Evolutionary conservation across 768 basidiomycete species (phyloP), one percentile per base, ranked within the genome.

Genomic region (Brasilioporus rufonigricans): DNA sequence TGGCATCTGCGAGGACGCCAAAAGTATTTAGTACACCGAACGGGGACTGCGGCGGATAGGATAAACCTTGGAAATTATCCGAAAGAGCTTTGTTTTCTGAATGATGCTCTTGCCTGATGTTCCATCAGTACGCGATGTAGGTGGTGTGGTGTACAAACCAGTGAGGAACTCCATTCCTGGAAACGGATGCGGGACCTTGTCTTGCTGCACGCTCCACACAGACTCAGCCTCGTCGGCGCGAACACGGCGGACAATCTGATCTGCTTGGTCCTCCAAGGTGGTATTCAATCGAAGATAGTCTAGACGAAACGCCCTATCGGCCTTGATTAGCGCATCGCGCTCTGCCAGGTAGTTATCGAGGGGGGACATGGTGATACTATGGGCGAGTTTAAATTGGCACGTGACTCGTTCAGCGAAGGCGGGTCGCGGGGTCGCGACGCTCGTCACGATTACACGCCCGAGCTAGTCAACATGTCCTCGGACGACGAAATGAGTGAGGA

Each of bases 81-180:
- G 62, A 60, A 87, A 90, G 27, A 91, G 65, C 55, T 73, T 74
- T 0, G 88, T 89, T 60, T 77, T 77, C 53, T 81, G 67, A 36
- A 90, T 87, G 41, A 85, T 76, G 41, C 64, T 67, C 61, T 77
- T 80, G 40, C 83, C 83, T 85, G 48, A 41, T 13, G 5, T 43
- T 35, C 13, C 31, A 12, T 38, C 2, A 21, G 44, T 43, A 4
- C 39, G 24, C 45, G 60, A 55, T 11, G 5, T 23, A 3, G 18
- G 19, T 19, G n/a, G 27, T 12, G n/a, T 18, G 13, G 32, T 18
- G 1, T 36, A 56, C 68, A 38, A 55, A 84, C 86, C 86, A 39
- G 84, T 89, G 58, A 89, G 70, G 61, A 89, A 91, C 60, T 83
- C 86, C 86, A 89, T 89, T 40, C 89, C 89, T 21, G 87, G 87